Evolutionary conservation across 768 basidiomycete species (phyloP).

Genomic region (Mycena capillaripes): DNA sequence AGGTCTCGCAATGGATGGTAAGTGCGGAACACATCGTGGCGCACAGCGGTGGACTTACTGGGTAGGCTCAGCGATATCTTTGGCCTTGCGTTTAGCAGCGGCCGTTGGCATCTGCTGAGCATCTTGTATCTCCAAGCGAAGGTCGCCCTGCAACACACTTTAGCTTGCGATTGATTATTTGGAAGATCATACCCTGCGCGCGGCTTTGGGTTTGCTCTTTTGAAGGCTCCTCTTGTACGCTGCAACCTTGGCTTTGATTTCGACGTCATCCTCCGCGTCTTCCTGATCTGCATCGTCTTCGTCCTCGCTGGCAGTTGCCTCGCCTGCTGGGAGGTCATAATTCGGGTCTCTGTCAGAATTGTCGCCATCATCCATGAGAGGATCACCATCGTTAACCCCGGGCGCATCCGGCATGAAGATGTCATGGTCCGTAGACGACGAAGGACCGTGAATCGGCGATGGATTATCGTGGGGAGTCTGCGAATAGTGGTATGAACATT

Average conservation of each 20-base stretch:
- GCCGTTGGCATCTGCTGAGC: too few relatives aligned
- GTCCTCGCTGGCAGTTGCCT: background rate
- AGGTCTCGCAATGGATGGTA: background rate
- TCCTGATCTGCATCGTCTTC: background rate
- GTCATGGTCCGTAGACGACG: too few relatives aligned
- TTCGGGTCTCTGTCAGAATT: background rate
- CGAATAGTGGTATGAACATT: too few relatives aligned
- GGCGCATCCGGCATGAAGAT: too few relatives aligned
- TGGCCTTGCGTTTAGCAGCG: background rate
- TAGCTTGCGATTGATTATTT: background rate
- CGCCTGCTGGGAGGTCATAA: background rate
- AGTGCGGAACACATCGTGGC: too few relatives aligned
- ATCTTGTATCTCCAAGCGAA: background rate
- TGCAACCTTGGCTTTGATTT: too few relatives aligned
- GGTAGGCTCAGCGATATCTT: background rate
- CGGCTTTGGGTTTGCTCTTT: background rate
- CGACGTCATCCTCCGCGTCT: too few relatives aligned
- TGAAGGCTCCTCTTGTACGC: background rate
- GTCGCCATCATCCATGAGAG: too few relatives aligned
- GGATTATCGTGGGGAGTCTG: too few relatives aligned
- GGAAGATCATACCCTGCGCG: background rate
- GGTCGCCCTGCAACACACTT: background rate
- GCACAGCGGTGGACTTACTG: background rate
- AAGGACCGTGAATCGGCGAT: too few relatives aligned
- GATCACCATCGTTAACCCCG: too few relatives aligned